Conservation (phyloP, 345 rosid species). For the Pistacia atlantica region DNA sequence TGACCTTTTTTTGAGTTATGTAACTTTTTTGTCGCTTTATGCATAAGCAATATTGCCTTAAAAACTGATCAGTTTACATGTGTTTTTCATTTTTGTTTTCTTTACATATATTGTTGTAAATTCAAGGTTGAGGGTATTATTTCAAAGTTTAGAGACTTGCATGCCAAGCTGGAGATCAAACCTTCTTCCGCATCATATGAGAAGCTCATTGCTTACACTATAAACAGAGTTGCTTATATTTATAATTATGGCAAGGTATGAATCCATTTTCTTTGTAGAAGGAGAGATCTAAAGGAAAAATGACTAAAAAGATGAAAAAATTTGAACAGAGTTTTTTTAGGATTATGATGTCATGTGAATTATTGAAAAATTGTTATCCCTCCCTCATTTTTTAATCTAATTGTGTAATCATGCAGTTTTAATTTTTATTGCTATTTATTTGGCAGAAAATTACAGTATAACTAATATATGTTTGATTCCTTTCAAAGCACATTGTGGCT, state of each 20-base stretch:
- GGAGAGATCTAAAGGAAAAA: background rate
- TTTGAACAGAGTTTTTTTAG: background rate
- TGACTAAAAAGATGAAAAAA: background rate
- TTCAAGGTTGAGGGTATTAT: constrained; percentile 66
- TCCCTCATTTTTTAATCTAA: background rate
- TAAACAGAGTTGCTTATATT: too few species aligned
- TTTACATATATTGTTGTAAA: constrained; percentile 14
- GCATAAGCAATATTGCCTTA: background rate
- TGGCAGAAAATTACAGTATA: background rate
- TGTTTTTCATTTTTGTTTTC: background rate
- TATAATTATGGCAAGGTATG: constrained; percentile 46
- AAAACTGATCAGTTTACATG: background rate
- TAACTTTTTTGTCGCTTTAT: background rate
- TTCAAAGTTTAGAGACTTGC: constrained; percentile 61
- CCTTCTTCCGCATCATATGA: constrained; percentile 65
- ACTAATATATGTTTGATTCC: constrained; percentile 22
- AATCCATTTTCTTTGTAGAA: constrained; percentile 5
- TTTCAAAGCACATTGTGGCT: constrained; percentile 66
- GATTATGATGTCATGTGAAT: background rate
- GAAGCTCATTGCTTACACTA: constrained; percentile 43
- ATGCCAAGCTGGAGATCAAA: constrained; percentile 48
- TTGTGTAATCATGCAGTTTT: background rate
- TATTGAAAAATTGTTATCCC: background rate
- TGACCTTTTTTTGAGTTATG: background rate
- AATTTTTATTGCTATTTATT: background rate